Evolutionary conservation across 1,139 yeast species (phyloP), one percentile per base, ranked within the genome.

Genomic region (Nakaseomyces sp.): DNA sequence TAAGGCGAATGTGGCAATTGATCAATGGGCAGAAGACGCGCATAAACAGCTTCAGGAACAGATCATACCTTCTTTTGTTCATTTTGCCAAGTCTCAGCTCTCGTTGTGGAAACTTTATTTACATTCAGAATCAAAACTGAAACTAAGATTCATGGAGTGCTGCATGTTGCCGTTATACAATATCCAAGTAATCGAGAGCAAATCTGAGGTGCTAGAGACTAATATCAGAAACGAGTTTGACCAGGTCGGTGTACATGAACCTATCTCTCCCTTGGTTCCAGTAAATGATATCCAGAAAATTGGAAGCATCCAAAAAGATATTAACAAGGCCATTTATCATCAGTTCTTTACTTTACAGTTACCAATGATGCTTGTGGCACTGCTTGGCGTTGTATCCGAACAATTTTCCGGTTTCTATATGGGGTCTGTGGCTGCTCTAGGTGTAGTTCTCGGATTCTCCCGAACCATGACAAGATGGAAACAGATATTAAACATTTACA

Each of bases 391-490:
- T 22, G 37, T 59, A 1, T 45, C 63, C 5, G 56, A 53, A 25
- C 58, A 57, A 33, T 61, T 55, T 38, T 51, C 61, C 0, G 22
- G 50, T 1, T 57, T 53, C 42, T 60, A 66, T 7, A 61, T 62
- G 66, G 50, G 55, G 26, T 58, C 64, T 0, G 38, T 64, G 10
- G 60, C 60, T 2, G 54, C 58, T 12, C 43, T 64, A 4, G 67
- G 67, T 18, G 25, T 55, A 5, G 56, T 55, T 2, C 37, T 58
- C n/a, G 67, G 67, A 0, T 52, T 63, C 37, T 58, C 55, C 37
- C 60, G 58, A 41, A 56, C 62, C 17, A 52, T 61, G 19, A 54
- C 26, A 5, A 13, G 22, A 35, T 35, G 38, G 38, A 20, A 35
- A 12, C 9, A 35, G 17, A 20, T 35, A 20, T 19, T 35, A 8